Percentiles rank a stretch among this genome's conserved stretches.
Evolutionary conservation across 495 filamentous ascomycete genomes (phyloP).

Genomic region (Penicillium desertorum): DNA sequence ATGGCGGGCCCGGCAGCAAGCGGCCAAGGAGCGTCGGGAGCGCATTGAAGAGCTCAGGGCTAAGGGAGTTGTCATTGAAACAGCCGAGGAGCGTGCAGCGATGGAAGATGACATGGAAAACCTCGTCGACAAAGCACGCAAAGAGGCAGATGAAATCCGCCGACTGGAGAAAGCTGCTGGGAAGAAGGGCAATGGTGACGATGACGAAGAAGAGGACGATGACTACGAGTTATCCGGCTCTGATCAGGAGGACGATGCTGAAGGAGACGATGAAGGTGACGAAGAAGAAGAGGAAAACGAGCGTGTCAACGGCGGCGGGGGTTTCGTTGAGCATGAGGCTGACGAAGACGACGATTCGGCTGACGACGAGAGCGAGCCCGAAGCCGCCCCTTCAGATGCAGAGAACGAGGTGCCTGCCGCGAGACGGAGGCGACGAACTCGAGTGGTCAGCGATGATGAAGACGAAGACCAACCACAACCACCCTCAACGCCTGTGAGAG

Average conservation of each 20-base stretch:
- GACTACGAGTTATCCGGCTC: conserved; percentile 56
- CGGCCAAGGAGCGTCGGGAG: conserved; percentile 71
- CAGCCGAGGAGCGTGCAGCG: conserved; percentile 77
- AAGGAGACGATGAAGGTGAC: conserved; percentile 34
- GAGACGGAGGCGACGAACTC: conserved; percentile 41
- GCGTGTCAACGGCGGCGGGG: conserved; percentile 35
- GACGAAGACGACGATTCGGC: conserved; percentile 38
- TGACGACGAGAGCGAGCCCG: conserved; percentile 29
- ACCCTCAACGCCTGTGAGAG: conserved; percentile 37
- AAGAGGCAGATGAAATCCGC: conserved; percentile 77
- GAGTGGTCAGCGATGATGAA: conserved; percentile 53
- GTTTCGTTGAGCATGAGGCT: conserved; percentile 43
- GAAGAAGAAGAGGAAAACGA: conserved; percentile 43
- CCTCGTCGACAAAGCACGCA: conserved; percentile 77
- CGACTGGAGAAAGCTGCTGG: conserved; percentile 71
- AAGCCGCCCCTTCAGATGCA: conserved; percentile 25
- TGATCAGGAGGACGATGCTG: conserved; percentile 46
- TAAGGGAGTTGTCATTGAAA: conserved; percentile 80
- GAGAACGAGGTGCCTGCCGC: conserved; percentile 27
- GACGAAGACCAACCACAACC: conserved; percentile 44
- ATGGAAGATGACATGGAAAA: conserved; percentile 83
- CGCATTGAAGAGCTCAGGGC: conserved; percentile 72
- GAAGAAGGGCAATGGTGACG: conserved; percentile 60
- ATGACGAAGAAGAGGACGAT: conserved; percentile 61
- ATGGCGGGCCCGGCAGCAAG: conserved; percentile 75